These are phyloP conservation scores for Fomitopsis betulina DNA, from an alignment of 1,284 basidiomycete genomes.

Conservation along the genomic window DNA sequence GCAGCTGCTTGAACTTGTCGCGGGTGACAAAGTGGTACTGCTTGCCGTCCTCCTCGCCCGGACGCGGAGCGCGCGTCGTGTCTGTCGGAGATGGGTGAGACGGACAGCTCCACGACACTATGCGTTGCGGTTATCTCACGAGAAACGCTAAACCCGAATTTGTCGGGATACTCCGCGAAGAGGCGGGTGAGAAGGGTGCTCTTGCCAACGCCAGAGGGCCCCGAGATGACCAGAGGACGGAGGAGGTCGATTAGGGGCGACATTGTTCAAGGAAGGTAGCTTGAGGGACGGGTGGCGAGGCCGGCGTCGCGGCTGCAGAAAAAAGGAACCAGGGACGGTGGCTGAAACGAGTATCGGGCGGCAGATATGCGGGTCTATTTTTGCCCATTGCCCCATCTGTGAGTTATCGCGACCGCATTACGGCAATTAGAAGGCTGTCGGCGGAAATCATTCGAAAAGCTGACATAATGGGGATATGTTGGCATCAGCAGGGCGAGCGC, in stretches of 20 bases:
- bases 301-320: background rate
- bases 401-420: background rate
- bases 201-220: constrained; percentile 92
- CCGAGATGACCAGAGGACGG: constrained; percentile 72
- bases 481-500: background rate
- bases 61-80: constrained; percentile 85
- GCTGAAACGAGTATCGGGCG: background rate
- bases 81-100: constrained; percentile 44
- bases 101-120: background rate
- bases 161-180: constrained; percentile 78
- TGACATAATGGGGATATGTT: background rate
- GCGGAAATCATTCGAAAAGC: background rate
- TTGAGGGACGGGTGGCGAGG: constrained; percentile 8
- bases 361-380: background rate
- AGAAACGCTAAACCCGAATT: constrained; percentile 93
- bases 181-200: constrained; percentile 87
- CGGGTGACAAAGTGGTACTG: constrained; percentile 74
- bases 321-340: background rate
- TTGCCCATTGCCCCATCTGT: background rate
- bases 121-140: constrained; percentile 49
- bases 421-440: background rate
- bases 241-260: constrained; percentile 30
- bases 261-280: constrained; percentile 16
- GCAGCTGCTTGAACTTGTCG: constrained; percentile 58
- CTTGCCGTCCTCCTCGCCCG: constrained; percentile 80